Percentiles rank a stretch among this genome's conserved stretches.
These are phyloP conservation scores for Oryza meyeriana DNA, from an alignment of 176 grass and related monocot genomes.

Conservation along the genomic window DNA sequence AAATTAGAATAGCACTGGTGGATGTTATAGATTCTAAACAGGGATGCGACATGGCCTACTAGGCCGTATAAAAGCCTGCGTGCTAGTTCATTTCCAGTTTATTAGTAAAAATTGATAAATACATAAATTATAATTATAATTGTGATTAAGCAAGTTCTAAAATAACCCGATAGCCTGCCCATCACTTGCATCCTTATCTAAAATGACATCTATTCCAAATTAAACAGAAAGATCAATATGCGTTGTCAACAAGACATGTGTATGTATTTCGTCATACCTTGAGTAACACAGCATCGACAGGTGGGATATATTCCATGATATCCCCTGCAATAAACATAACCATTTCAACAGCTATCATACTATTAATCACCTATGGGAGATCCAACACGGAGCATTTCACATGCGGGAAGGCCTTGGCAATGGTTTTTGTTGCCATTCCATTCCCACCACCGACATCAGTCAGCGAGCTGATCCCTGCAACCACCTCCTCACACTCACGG, in stretches of 20 bases:
- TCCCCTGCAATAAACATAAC: slow-evolving; percentile 30
- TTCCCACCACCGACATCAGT: slow-evolving; percentile 40
- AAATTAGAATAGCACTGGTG: too few species aligned
- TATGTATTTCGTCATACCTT: background rate
- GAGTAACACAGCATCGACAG: slow-evolving; percentile 15
- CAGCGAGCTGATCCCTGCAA: slow-evolving; percentile 14
- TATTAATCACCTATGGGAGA: slow-evolving; percentile 29
- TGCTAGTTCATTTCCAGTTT: background rate
- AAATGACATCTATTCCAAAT: background rate
- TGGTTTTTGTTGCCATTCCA: slow-evolving; percentile 8
- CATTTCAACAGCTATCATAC: background rate
- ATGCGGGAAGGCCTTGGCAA: slow-evolving; percentile 24
- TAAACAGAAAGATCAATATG: background rate
- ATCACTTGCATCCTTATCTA: slow-evolving; percentile 3
- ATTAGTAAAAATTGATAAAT: too few species aligned
- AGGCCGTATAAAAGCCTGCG: too few species aligned
- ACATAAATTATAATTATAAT: too few species aligned
- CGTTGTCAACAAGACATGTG: too few species aligned
- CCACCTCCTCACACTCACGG: background rate
- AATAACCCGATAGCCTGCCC: too few species aligned
- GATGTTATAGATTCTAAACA: too few species aligned
- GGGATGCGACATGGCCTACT: too few species aligned
- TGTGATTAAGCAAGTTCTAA: too few species aligned
- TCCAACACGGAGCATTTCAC: slow-evolving; percentile 45
- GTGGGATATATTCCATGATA: slow-evolving; percentile 35